Conservation (phyloP, 2,329 filamentous ascomycete species). For the Bipolaris cookei region DNA sequence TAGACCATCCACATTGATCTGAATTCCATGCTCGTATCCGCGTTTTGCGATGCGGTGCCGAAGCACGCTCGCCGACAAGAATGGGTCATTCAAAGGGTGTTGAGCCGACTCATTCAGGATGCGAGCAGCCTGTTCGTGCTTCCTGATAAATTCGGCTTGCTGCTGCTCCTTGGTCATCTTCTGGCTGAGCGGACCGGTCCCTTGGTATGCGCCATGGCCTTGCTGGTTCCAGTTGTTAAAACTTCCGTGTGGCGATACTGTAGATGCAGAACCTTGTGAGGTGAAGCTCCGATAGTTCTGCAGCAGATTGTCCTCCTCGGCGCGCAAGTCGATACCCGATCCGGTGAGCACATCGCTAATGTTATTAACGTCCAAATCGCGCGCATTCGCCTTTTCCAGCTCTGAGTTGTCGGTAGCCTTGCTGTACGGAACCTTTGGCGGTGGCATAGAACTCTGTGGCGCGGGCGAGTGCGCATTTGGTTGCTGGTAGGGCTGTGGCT, state of each 20-base stretch:
- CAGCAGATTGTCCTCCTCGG: constrained; percentile 83
- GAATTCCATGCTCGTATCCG: constrained; percentile 64
- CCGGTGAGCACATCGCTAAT: constrained; percentile 82
- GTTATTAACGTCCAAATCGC: constrained; percentile 69
- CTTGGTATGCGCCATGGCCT: constrained; percentile 48
- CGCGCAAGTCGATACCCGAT: constrained; percentile 84
- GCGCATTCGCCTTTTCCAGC: constrained; percentile 60
- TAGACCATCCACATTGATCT: constrained; percentile 64
- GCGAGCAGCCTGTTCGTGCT: constrained; percentile 70
- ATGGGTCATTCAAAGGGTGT: constrained; percentile 75
- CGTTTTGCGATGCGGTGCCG: constrained; percentile 64
- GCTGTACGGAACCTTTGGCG: constrained; percentile 65
- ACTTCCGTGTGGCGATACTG: constrained; percentile 52
- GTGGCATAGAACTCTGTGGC: constrained; percentile 61
- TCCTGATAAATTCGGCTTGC: constrained; percentile 68
- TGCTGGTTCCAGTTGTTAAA: constrained; percentile 56
- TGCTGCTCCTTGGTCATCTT: constrained; percentile 69
- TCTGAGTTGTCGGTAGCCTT: constrained; percentile 52
- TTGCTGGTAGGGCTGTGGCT: constrained; percentile 57
- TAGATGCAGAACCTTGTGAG: constrained; percentile 45
- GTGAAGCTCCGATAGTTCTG: constrained; percentile 64
- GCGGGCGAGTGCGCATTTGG: constrained; percentile 32
- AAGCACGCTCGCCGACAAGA: constrained; percentile 68
- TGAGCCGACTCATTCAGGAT: constrained; percentile 65
- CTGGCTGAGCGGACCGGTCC: constrained; percentile 55